These are phyloP conservation scores for Zygnema circumcarinatum DNA, from an alignment of 139 green algal species.

Conservation along the genomic window DNA sequence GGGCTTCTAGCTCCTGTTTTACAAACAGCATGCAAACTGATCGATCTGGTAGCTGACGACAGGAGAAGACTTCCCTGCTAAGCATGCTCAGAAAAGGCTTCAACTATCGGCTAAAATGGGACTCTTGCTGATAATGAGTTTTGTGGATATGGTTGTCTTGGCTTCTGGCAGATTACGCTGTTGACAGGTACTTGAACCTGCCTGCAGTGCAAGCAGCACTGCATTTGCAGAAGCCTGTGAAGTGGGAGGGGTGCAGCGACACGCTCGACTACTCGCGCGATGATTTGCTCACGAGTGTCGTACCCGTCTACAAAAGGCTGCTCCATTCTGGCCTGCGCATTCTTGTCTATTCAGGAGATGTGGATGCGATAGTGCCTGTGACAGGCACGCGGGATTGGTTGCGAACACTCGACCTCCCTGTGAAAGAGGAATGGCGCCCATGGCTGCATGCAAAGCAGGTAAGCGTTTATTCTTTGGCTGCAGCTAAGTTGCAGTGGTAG, in stretches of 20 bases:
- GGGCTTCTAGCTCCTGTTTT: too few species aligned
- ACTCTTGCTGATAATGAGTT: too few species aligned
- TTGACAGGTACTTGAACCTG: neutral
- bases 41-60: too few species aligned
- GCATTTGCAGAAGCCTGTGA: neutral
- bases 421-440: conserved; percentile 22
- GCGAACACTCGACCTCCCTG: conserved; percentile 16
- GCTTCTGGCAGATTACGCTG: neutral
- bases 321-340: neutral
- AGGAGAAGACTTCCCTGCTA: too few species aligned
- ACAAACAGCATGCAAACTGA: too few species aligned
- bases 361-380: conserved; percentile 59
- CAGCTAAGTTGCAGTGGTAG: neutral
- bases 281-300: neutral
- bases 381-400: conserved; percentile 60
- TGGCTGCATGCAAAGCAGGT: conserved; percentile 46
- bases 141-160: too few species aligned
- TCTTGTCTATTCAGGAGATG: conserved; percentile 31
- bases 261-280: neutral
- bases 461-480: neutral
- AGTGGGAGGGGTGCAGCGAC: neutral
- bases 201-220: neutral
- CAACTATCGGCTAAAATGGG: too few species aligned
- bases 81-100: too few species aligned
- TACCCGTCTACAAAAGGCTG: neutral